Base-by-base conservation (phyloP, 139 green algal genomes). In the Bryopsis sp. region DNA sequence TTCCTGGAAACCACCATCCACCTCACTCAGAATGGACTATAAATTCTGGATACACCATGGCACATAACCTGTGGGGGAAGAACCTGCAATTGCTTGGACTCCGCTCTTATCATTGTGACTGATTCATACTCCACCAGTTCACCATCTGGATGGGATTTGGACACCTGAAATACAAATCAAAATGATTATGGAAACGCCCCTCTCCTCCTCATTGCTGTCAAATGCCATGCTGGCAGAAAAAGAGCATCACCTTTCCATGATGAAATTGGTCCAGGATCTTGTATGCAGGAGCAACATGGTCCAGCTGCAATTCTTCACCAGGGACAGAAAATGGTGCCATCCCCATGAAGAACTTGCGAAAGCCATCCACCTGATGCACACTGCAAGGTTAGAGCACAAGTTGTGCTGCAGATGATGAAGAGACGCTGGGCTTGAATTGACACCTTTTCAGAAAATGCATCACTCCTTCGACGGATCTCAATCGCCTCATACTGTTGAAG, bases 291-390 rank as follows among this genome's bases (percentile, higher is more conserved):
- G 36, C 35, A 8, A 89, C 79, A 59, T 88, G 71, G 33, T 89
- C 83, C 48, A 88, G 64, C 64, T 79, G 79, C 7, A 95, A 77
- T 70, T 88, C 82, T 2, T 62, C 67, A 8, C 63, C 68, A 7
- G 69, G 1, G 0, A 86, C 77, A 8, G 54, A 70, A 68, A 93
- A 95, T 0, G 89, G 88, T n/a, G 86, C 86, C 2, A 63, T 76
- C 48, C 81, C 72, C 68, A 88, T 77, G 81, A 95, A 96, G 70
- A 92, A 88, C 50, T 78, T 80, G 67, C 86, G 81, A 77, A 90
- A 96, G 26, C 76, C 75, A 32, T 95, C 86, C 35, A 91, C 48
- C 66, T 72, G 29, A 5, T 26, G 58, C 19, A n/a, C n/a, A n/a
- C n/a, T n/a, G n/a, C n/a, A n/a, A n/a, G n/a, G n/a, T n/a, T n/a